Evolutionary conservation across 108 stramenopile species (phyloP).

Genomic region (Nannochloropsis salina): DNA sequence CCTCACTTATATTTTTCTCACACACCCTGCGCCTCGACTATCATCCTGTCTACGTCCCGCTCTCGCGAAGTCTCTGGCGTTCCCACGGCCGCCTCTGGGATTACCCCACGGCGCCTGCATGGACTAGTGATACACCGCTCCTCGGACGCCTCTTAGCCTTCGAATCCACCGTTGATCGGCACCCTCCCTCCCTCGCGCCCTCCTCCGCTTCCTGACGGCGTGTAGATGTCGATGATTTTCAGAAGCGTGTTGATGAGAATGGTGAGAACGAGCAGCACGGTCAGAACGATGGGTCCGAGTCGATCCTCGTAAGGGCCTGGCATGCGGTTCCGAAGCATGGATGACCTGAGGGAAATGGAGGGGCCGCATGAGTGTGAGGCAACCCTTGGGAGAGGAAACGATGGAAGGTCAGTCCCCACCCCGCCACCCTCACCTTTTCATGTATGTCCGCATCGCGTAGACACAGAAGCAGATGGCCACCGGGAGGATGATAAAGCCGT

Average conservation of each 20-base stretch:
- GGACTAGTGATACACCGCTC: too few relatives aligned
- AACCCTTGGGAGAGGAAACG: not conserved
- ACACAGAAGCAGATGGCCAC: slow-evolving; percentile 24
- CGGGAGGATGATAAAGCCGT: slow-evolving; percentile 23
- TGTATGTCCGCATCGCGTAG: slow-evolving; percentile 1
- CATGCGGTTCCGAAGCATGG: slow-evolving; percentile 9
- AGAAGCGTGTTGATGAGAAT: slow-evolving; percentile 14
- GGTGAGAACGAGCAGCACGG: slow-evolving; percentile 19
- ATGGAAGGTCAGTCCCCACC: not conserved
- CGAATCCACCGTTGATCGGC: not conserved
- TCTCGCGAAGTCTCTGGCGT: too few relatives aligned
- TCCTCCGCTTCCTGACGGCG: not conserved
- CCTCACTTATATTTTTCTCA: not conserved
- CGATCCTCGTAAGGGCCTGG: slow-evolving; percentile 24
- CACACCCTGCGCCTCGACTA: not conserved
- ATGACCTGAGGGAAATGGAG: not conserved
- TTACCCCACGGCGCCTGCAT: too few relatives aligned
- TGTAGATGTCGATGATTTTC: not conserved
- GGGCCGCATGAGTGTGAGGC: not conserved
- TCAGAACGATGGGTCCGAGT: slow-evolving; percentile 15
- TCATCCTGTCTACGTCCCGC: too few relatives aligned
- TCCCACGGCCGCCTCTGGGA: too few relatives aligned
- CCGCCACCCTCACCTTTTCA: not conserved
- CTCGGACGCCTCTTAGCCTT: too few relatives aligned
- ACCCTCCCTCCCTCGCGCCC: not conserved